These are phyloP conservation scores for Verticillium albo-atrum DNA, from an alignment of 2,329 filamentous ascomycete species.

Conservation along the genomic window DNA sequence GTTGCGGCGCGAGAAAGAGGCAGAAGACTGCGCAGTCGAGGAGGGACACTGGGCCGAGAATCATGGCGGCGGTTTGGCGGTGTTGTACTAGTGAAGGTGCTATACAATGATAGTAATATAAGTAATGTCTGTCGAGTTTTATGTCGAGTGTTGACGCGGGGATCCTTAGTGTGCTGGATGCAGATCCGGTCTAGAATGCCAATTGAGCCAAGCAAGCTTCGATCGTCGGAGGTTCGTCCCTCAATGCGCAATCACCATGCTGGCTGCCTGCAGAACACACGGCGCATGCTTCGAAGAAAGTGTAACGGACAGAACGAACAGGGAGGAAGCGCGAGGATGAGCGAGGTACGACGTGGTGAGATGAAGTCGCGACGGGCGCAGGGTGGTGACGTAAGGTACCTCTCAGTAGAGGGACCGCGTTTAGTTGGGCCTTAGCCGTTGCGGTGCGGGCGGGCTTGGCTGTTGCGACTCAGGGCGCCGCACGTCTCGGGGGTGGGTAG, in stretches of 20 bases:
- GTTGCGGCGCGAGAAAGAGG: constrained; percentile 64
- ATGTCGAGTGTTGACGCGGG: no score
- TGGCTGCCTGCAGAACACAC: background rate
- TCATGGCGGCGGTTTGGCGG: constrained; percentile 45
- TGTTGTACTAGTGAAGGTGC: no score
- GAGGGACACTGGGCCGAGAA: constrained; percentile 69
- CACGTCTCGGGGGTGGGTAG: background rate
- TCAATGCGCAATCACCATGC: background rate
- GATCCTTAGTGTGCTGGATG: background rate
- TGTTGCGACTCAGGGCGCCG: background rate
- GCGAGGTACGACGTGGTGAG: background rate
- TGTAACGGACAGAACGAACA: background rate
- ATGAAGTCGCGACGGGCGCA: background rate
- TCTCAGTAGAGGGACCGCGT: background rate
- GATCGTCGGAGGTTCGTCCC: background rate
- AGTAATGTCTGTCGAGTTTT: no score
- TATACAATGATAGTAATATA: background rate
- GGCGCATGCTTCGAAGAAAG: background rate
- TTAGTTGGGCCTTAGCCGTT: background rate
- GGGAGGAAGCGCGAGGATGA: background rate
- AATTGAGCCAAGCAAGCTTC: background rate
- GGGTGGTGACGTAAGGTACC: background rate
- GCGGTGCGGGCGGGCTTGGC: background rate
- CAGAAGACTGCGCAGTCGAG: constrained; percentile 73
- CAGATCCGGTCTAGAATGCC: background rate